Evolutionary conservation across 371 early-diverging fungal species (phyloP).

Genomic region (Blastocladiella emersonii): DNA sequence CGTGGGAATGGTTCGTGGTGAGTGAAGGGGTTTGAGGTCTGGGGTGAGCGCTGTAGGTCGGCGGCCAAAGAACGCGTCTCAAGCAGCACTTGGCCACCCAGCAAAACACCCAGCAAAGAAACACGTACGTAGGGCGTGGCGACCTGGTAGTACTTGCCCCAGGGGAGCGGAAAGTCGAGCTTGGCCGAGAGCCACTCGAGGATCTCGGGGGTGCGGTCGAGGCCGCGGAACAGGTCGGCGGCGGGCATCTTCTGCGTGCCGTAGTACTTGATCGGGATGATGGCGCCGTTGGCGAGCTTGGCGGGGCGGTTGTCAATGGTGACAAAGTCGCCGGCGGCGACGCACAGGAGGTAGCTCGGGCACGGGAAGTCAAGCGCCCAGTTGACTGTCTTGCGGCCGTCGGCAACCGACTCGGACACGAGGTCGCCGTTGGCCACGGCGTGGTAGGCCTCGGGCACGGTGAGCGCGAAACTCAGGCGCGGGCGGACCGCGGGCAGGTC

Average conservation of each 20-base stretch:
- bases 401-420: conserved; percentile 3
- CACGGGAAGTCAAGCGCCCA: conserved; percentile 30
- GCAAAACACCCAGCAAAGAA: too few relatives aligned
- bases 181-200: conserved; percentile 35
- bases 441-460: conserved; percentile 24
- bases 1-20: too few relatives aligned
- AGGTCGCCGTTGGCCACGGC: conserved; percentile 37
- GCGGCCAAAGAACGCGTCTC: too few relatives aligned
- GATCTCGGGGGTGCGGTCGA: conserved; percentile 35
- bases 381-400: too few relatives aligned
- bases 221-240: conserved; percentile 23
- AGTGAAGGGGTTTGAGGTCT: too few relatives aligned
- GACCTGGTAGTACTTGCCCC: conserved; percentile 45
- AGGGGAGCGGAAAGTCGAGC: conserved; percentile 28
- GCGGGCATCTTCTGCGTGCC: conserved; percentile 22
- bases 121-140: conserved; percentile 17
- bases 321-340: conserved; percentile 39
- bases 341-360: conserved; percentile 31
- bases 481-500: conserved; percentile 40
- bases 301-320: conserved; percentile 23
- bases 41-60: too few relatives aligned
- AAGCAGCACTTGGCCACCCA: too few relatives aligned
- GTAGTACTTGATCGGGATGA: conserved; percentile 28
- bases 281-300: conserved; percentile 18
- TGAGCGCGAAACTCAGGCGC: conserved; percentile 29